Conservation (phyloP, 2,329 filamentous ascomycete genomes). For the Claviceps citrina region DNA sequence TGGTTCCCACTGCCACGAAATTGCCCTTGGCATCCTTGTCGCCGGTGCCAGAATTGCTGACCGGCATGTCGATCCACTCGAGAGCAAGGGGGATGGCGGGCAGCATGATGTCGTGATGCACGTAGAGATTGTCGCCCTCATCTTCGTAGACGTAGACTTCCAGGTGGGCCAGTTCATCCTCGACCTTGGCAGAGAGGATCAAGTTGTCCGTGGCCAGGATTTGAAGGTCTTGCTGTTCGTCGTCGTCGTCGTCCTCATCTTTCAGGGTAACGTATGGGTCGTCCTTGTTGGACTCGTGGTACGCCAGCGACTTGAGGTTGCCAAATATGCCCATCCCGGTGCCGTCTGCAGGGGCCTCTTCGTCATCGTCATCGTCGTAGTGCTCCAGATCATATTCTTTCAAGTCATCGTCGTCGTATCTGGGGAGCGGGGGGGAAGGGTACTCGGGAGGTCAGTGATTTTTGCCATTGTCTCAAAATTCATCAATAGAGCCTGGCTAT, state of each 20-base stretch:
- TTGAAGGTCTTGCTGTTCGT: constrained; percentile 86
- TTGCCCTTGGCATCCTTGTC: constrained; percentile 60
- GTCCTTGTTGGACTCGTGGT: constrained; percentile 85
- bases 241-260: constrained; percentile 50
- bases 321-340: constrained; percentile 84
- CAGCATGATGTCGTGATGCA: constrained; percentile 98
- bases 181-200: constrained; percentile 79
- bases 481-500: too few relatives aligned
- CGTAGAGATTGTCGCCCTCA: constrained; percentile 86
- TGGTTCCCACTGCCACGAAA: constrained; percentile 88
- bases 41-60: constrained; percentile 48
- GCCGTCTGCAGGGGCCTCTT: constrained; percentile 28
- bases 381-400: constrained; percentile 94
- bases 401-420: constrained; percentile 65
- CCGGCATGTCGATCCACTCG: constrained; percentile 90
- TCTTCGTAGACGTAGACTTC: constrained; percentile 98
- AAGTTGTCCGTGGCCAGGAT: constrained; percentile 87
- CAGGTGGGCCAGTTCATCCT: constrained; percentile 91
- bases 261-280: constrained; percentile 93
- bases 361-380: constrained; percentile 73
- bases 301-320: constrained; percentile 83
- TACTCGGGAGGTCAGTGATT: too few relatives aligned
- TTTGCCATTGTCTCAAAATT: too few relatives aligned
- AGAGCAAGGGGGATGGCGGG: constrained; percentile 89
- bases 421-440: constrained; percentile 12